Conservation (phyloP, 2,329 filamentous ascomycete genomes). For the Pseudonectria foliicola region DNA sequence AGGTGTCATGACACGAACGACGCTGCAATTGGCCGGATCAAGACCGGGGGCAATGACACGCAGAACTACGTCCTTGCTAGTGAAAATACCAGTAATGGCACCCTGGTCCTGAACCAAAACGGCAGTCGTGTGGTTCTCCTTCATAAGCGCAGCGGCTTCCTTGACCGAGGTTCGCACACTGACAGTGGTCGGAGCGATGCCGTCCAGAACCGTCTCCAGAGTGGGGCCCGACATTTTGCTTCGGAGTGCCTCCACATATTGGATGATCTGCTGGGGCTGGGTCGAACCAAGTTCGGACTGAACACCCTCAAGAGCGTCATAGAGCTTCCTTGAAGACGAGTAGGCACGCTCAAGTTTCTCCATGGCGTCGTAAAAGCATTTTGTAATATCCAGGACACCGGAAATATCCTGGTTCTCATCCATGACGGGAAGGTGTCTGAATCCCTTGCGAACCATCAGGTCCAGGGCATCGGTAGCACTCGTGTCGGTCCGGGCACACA, state of each 20-base stretch:
- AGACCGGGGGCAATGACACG: conserved; percentile 95
- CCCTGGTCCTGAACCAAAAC: conserved; percentile 94
- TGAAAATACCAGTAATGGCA: conserved; percentile 97
- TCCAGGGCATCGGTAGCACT: conserved; percentile 96
- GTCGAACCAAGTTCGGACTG: conserved; percentile 93
- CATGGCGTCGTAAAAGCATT: conserved; percentile 99
- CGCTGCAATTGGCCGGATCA: conserved; percentile 90
- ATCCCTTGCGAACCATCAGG: conserved; percentile 96
- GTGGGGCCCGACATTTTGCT: conserved; percentile 98
- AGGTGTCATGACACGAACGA: conserved; percentile 97
- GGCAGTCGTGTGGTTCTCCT: conserved; percentile 96
- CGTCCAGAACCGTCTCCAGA: conserved; percentile 87
- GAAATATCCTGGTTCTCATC: conserved; percentile 99
- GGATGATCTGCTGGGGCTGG: conserved; percentile 97
- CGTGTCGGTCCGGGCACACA: conserved; percentile 94
- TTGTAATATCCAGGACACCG: conserved; percentile 95
- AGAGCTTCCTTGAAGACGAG: conserved; percentile 93
- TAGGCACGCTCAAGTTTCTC: conserved; percentile 98
- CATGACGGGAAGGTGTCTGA: conserved; percentile 97
- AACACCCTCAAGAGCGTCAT: conserved; percentile 94
- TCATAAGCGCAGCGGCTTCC: conserved; percentile 93
- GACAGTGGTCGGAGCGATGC: conserved; percentile 86
- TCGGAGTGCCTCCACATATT: conserved; percentile 93
- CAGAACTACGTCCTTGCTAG: conserved; percentile 96
- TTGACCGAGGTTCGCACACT: conserved; percentile 94